These are phyloP conservation scores for Aspergillus steynii DNA, from an alignment of 495 filamentous ascomycete genomes.

Conservation along the genomic window DNA sequence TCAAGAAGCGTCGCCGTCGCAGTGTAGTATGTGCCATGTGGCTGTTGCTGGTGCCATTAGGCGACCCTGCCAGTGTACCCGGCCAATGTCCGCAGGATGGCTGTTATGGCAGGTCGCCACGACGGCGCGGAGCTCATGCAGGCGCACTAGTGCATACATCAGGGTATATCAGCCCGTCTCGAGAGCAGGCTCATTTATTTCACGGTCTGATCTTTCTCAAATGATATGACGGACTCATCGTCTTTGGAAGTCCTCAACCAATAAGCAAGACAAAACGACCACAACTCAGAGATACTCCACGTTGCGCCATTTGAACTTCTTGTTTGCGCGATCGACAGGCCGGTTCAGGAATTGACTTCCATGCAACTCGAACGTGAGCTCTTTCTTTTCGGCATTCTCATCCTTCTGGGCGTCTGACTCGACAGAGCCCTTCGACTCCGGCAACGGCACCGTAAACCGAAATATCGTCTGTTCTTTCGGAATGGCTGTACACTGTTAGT, in stretches of 20 bases:
- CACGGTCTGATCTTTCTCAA: not conserved
- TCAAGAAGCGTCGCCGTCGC: not conserved
- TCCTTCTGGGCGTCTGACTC: conserved; percentile 10
- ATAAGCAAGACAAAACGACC: not conserved
- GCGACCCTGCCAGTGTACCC: not conserved
- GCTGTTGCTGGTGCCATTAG: not conserved
- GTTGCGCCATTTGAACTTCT: conserved; percentile 83
- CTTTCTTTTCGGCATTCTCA: conserved; percentile 17
- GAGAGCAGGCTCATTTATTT: not conserved
- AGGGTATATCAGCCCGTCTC: too few relatives aligned
- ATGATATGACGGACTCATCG: not conserved
- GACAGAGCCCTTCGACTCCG: conserved; percentile 17
- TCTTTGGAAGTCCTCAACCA: not conserved
- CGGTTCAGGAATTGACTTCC: conserved; percentile 84
- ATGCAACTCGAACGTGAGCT: conserved; percentile 80
- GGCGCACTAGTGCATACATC: not conserved
- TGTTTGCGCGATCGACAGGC: conserved; percentile 80
- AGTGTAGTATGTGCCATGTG: not conserved
- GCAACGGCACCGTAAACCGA: conserved; percentile 66
- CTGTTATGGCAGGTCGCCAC: not conserved
- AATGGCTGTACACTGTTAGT: conserved; percentile 47
- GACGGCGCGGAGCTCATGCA: not conserved
- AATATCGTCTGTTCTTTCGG: conserved; percentile 92
- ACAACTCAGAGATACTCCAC: conserved; percentile 60
- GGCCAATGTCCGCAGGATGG: not conserved